Conservation (phyloP, 768 basidiomycete genomes). For the Lactifluus volemus region DNA sequence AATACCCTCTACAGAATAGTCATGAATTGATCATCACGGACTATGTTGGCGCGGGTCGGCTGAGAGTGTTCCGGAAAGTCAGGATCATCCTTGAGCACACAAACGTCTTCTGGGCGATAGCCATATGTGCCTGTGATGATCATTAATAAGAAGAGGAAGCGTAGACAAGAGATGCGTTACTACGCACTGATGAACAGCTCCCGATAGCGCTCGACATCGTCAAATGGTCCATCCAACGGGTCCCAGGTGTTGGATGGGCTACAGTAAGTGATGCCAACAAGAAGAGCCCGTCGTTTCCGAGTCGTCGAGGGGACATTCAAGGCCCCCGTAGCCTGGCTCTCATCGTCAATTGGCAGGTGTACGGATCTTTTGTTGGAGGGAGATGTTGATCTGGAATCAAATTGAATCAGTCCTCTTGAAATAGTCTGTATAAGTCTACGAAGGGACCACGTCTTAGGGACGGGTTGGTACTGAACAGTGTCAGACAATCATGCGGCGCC, state of each 20-base stretch:
- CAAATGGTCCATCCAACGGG: constrained; percentile 2
- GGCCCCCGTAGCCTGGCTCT: neutral
- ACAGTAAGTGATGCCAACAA: constrained; percentile 18
- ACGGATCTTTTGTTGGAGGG: neutral
- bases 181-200: constrained; percentile 6
- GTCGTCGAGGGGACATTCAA: neutral
- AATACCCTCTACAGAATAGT: neutral
- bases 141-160: neutral
- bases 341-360: neutral
- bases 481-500: no score
- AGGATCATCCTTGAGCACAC: constrained; percentile 12
- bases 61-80: neutral
- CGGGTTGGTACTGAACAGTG: no score
- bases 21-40: neutral
- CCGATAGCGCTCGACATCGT: constrained; percentile 13
- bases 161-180: no score
- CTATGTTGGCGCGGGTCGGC: constrained; percentile 18
- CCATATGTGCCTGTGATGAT: constrained; percentile 9
- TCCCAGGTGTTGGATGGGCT: neutral
- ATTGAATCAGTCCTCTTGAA: no score
- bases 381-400: no score
- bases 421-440: no score
- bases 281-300: constrained; percentile 17
- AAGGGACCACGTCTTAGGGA: no score
- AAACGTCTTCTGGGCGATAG: constrained; percentile 15